Percentiles rank a stretch among this genome's conserved stretches.
These are phyloP conservation scores for Ophiostoma triangulosporum DNA, from an alignment of 2,329 filamentous ascomycete species.

Conservation along the genomic window DNA sequence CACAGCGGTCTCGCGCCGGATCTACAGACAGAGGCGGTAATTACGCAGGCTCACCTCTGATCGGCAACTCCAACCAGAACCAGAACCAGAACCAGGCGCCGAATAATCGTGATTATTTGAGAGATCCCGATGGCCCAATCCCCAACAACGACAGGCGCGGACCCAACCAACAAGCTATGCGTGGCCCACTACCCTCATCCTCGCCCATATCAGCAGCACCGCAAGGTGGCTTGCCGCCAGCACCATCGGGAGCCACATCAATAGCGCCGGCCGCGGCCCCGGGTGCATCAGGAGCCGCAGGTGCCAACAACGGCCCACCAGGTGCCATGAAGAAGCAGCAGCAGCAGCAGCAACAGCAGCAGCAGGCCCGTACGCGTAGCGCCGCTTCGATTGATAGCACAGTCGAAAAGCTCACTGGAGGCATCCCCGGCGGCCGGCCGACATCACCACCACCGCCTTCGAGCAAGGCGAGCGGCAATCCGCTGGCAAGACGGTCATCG, in stretches of 20 bases:
- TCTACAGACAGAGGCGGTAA: slow-evolving; percentile 33
- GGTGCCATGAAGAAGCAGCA: slow-evolving; percentile 25
- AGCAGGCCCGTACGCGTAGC: slow-evolving; percentile 26
- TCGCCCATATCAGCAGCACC: slow-evolving; percentile 6
- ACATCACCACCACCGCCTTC: slow-evolving; percentile 43
- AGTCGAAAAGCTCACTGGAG: slow-evolving; percentile 31
- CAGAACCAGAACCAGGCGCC: slow-evolving; percentile 30
- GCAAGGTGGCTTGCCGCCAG: slow-evolving; percentile 6
- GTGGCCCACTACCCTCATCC: slow-evolving; percentile 24
- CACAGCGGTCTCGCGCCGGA: slow-evolving; percentile 31
- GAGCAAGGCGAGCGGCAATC: slow-evolving; percentile 32
- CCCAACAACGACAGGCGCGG: slow-evolving; percentile 43
- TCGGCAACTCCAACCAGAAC: slow-evolving; percentile 17
- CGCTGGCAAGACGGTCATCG: slow-evolving; percentile 46
- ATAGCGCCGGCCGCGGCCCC: not conserved
- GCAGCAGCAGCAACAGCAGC: slow-evolving; percentile 38
- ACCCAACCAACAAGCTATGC: slow-evolving; percentile 19
- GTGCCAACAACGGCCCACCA: not conserved
- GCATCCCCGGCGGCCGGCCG: slow-evolving; percentile 25
- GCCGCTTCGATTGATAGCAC: slow-evolving; percentile 58
- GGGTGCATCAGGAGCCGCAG: slow-evolving; percentile 1
- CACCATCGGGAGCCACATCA: not conserved
- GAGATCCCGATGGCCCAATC: slow-evolving; percentile 35
- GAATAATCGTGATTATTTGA: slow-evolving; percentile 25
- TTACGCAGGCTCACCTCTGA: slow-evolving; percentile 24